These are phyloP conservation scores for Camellia lanceoleosa DNA, from an alignment of 148 eudicot genomes.

Conservation along the genomic window DNA sequence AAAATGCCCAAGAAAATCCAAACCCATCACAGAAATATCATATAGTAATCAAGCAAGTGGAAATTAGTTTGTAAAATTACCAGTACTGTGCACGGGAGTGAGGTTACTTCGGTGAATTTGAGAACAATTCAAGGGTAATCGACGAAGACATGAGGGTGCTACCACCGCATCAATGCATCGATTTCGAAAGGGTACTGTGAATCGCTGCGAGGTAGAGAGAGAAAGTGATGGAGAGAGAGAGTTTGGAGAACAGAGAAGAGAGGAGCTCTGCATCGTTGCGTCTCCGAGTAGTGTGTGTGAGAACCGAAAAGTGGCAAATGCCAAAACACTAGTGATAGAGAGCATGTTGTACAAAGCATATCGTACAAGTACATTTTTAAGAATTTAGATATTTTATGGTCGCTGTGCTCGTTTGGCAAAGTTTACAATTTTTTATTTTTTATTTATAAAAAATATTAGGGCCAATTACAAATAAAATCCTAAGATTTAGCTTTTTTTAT, in stretches of 20 bases:
- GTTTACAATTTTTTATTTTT: too few relatives aligned
- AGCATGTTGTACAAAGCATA: not conserved
- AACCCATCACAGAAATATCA: not conserved
- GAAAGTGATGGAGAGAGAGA: slow-evolving; percentile 20
- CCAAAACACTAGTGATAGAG: not conserved
- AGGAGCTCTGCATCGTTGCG: slow-evolving; percentile 26
- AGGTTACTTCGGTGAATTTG: slow-evolving; percentile 18
- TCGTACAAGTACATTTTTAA: not conserved
- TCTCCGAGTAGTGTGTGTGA: not conserved
- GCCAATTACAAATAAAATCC: too few relatives aligned
- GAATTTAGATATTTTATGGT: not conserved
- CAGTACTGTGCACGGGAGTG: slow-evolving; percentile 29
- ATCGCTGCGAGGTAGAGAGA: slow-evolving; percentile 17
- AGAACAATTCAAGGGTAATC: slow-evolving; percentile 10
- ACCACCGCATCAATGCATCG: not conserved
- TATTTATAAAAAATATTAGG: too few relatives aligned
- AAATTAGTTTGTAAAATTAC: slow-evolving; percentile 17
- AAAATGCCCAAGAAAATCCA: not conserved
- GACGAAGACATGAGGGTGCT: slow-evolving; percentile 15
- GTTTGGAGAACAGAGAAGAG: slow-evolving; percentile 34
- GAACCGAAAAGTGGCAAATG: not conserved
- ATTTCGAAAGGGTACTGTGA: slow-evolving; percentile 1
- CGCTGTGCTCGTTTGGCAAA: not conserved
- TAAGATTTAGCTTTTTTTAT: too few relatives aligned
- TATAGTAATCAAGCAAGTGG: not conserved